These are phyloP conservation scores for Metrosideros polymorpha DNA, from an alignment of 441 rosid species.

Conservation along the genomic window DNA sequence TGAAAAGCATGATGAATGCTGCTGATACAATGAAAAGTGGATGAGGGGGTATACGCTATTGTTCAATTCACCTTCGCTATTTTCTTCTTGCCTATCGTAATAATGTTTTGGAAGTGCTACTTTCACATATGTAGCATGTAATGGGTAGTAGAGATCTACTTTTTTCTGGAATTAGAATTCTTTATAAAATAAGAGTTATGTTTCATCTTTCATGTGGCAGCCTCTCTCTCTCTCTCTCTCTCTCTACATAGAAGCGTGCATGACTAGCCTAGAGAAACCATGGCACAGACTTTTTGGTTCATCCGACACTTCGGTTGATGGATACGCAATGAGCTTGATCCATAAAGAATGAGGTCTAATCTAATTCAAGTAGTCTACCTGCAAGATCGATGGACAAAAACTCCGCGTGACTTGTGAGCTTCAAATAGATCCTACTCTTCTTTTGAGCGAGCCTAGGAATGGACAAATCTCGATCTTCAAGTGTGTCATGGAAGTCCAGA, in stretches of 20 bases:
- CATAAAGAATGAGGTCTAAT: neutral
- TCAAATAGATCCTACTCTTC: neutral
- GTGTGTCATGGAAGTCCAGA: neutral
- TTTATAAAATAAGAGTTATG: neutral
- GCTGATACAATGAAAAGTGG: conserved; percentile 24
- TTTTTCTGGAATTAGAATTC: neutral
- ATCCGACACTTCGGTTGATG: neutral
- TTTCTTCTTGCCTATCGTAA: conserved; percentile 12
- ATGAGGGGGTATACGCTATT: conserved; percentile 35
- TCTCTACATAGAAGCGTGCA: neutral
- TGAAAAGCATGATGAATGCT: conserved; percentile 1
- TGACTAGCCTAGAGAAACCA: neutral
- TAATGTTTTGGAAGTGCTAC: conserved; percentile 22
- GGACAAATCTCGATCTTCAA: neutral
- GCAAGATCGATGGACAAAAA: neutral
- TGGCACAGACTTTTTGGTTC: neutral
- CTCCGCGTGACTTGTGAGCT: neutral
- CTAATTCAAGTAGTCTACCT: neutral
- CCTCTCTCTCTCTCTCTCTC: neutral
- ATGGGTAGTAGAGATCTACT: neutral
- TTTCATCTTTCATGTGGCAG: neutral
- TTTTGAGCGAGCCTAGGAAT: neutral
- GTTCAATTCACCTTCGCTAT: conserved; percentile 24
- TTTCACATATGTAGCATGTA: conserved; percentile 12
- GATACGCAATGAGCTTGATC: neutral